Conservation (phyloP, 2,329 filamentous ascomycete genomes). For the Thyridium curvatum region DNA sequence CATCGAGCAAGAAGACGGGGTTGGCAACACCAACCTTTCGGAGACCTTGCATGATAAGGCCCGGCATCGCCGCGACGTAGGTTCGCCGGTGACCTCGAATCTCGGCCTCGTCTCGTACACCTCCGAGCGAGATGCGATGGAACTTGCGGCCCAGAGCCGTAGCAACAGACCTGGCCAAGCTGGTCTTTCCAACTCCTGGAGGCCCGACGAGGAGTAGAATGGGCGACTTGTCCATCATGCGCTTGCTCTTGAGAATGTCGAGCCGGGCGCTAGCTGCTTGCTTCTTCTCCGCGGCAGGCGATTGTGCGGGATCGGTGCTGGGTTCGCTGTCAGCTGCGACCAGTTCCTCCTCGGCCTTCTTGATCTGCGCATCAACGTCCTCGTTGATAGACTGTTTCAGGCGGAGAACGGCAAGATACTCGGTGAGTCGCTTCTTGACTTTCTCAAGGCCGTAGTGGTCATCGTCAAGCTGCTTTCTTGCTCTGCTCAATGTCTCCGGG, state of each 20-base stretch:
- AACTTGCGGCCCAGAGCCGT: constrained; percentile 91
- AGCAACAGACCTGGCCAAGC: constrained; percentile 86
- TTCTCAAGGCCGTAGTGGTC: constrained; percentile 96
- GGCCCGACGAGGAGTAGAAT: constrained; percentile 91
- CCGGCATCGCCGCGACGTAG: constrained; percentile 98
- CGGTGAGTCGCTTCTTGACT: constrained; percentile 92
- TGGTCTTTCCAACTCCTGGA: constrained; percentile 94
- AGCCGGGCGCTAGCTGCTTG: constrained; percentile 55
- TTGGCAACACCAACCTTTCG: constrained; percentile 96
- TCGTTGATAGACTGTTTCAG: constrained; percentile 89
- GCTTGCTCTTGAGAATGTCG: constrained; percentile 70
- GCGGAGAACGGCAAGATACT: constrained; percentile 93
- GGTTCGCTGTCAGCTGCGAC: constrained; percentile 28
- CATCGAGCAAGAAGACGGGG: constrained; percentile 90
- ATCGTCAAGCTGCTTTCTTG: constrained; percentile 85
- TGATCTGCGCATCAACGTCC: constrained; percentile 74
- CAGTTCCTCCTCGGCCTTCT: constrained; percentile 53
- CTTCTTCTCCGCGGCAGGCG: constrained; percentile 21
- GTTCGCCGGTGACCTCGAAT: constrained; percentile 92
- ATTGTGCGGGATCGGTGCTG: constrained; percentile 6
- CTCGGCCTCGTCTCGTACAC: constrained; percentile 93
- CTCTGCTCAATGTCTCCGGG: constrained; percentile 67
- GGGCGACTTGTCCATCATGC: constrained; percentile 89
- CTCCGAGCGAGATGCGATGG: constrained; percentile 92
- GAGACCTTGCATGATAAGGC: constrained; percentile 84